Evolutionary conservation across 495 filamentous ascomycete genomes (phyloP), one percentile per base, ranked within the genome.

Genomic region (Schizothecium vesticola): DNA sequence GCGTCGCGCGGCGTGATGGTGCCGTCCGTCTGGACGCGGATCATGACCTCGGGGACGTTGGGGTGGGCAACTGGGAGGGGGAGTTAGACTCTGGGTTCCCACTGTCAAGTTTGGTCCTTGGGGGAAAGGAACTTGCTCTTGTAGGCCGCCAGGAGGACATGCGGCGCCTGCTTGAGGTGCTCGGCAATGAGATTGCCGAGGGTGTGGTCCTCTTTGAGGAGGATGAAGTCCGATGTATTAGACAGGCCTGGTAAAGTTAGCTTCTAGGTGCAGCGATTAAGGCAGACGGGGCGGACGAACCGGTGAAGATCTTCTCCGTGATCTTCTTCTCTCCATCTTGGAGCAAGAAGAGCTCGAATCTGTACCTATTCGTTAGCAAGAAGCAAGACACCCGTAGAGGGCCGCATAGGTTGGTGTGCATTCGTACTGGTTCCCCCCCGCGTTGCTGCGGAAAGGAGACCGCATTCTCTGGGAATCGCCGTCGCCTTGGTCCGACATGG

Each of bases 161-260:
- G 87, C 12, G 85, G 81, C 63, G 89, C 89, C 75, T 91, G 88
- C 73, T 92, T 85, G 59, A 98, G 90, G 68, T 92, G 91, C 64
- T 89, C 86, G 66, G 88, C 86, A 56, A 99, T 86, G 68, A 98
- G 84, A 76, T 98, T 97, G 67, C 88, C 95, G 58, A 99, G 85
- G 1, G 96, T 98, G 79, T 98, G 95, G 76, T 99, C 96, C 76
- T 99, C 96, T 79, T 97, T 97, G 77, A 92, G 89, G 80, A 99
- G 90, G 64, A 89, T 90, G 82, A 99, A 98, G 76, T 96, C 90
- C 21, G 93, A 90, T 71, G 87, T 84, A 82, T 96, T 86, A 72
- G 94, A 83, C 86, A 89, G 91, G 69, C 94, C 94, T 96, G 63
- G 16, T 55, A 56, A 23, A 26, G 76, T 31, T 77, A 61, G 28